Evolutionary conservation across 805 yeast species (phyloP), one percentile per base, ranked within the genome.

Genomic region (Metschnikowia arizonensis): DNA sequence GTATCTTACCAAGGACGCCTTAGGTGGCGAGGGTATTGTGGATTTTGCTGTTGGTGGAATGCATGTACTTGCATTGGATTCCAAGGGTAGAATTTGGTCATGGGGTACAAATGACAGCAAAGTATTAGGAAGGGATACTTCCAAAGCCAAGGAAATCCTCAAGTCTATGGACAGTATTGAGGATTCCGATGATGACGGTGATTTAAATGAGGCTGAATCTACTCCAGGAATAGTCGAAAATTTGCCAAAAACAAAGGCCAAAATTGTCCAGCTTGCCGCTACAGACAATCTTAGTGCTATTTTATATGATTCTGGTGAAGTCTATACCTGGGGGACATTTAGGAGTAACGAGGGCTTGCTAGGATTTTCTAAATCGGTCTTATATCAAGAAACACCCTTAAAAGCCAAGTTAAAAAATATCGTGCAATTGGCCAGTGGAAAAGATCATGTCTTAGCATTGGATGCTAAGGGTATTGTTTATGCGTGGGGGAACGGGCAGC

Each of bases 401-500:
- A 81, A 78, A 55, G 67, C 68, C 0, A 77, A 74, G 40, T 74
- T 88, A 45, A 78, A 74, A 50, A 78, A 86, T 47, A 81, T 88
- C 45, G 88, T 83, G 23, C 93, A 88, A 59, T 64, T 93, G 46
- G 96, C 95, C 1, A 79, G 86, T 0, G 99, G 99, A 40, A 90
- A 90, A 62, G 98, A 93, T 62, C 99, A 93, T 61, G 63, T 93
- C 30, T 63, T 93, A 38, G 93, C 95, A 19, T 70, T 93, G 30
- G 95, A 90, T 62, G 69, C 78, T 21, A 83, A 79, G 58, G 99
- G 99, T 47, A 74, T 82, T 44, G 97, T 90, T 1, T 88, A 78
- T 60, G 90, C 98, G 0, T 93, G 99, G 99, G 99, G 99, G 54
- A 86, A 88, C 62, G 97, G 97, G 21, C 95, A 90, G 58, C 95